phyloP scores from a whole-genome alignment of 768 basidiomycete species.

The Leccinellum rugosiceps region DNA sequence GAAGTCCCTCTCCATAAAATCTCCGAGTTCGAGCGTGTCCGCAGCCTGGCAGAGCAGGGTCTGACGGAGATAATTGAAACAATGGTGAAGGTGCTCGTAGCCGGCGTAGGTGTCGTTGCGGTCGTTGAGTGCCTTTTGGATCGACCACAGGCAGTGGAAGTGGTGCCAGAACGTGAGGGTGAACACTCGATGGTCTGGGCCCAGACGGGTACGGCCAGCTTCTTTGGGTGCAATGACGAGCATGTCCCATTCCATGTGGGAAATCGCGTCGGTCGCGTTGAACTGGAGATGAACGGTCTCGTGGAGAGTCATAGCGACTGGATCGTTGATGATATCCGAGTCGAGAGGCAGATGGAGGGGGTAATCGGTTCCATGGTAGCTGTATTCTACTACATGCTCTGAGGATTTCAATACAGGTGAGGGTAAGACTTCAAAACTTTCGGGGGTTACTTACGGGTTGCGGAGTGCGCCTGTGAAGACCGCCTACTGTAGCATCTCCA shows the following conservation, averaged over 20 bases:
- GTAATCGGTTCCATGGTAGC: constrained; percentile 12
- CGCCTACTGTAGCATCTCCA: constrained; percentile 4
- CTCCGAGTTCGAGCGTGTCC: constrained; percentile 13
- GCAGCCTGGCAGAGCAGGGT: constrained; percentile 14
- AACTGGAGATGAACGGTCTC: constrained; percentile 9
- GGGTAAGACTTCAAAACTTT: neutral
- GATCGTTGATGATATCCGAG: neutral
- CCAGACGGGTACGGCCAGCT: constrained; percentile 9
- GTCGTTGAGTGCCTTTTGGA: constrained; percentile 11
- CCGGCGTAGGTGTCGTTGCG: constrained; percentile 4
- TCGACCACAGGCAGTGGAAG: constrained; percentile 14
- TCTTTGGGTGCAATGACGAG: constrained; percentile 10
- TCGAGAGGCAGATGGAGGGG: constrained; percentile 6
- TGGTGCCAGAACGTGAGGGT: constrained; percentile 11
- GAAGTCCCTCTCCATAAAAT: constrained; percentile 14
- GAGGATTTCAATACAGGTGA: neutral
- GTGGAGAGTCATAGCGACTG: constrained; percentile 14
- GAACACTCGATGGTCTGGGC: constrained; percentile 12
- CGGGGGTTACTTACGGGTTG: neutral
- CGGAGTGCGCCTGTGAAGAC: neutral
- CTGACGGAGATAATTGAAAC: constrained; percentile 14
- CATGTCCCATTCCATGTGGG: constrained; percentile 7
- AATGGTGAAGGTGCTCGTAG: constrained; percentile 12
- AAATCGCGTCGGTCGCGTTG: constrained; percentile 5
- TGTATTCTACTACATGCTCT: neutral